Conservation (phyloP, 2,329 filamentous ascomycete genomes). For the Diplodia seriata region DNA sequence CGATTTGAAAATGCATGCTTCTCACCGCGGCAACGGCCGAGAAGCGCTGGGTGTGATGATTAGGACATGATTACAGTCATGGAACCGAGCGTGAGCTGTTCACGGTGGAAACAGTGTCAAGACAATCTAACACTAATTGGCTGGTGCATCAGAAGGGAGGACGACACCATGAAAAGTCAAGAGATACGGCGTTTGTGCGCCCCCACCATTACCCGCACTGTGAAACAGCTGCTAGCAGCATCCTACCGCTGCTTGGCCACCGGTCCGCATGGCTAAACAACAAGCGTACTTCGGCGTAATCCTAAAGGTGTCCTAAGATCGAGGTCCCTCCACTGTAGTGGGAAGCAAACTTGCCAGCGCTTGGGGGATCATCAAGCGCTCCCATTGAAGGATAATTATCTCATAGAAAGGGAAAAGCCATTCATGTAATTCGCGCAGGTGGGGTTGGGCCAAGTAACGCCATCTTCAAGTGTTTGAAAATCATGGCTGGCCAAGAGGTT, state of each 20-base stretch:
- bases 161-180: too few relatives aligned
- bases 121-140: not conserved
- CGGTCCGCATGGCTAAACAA: not conserved
- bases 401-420: not conserved
- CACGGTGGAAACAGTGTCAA: not conserved
- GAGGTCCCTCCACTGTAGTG: not conserved
- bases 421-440: not conserved
- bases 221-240: too few relatives aligned
- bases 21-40: not conserved
- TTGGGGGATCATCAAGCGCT: not conserved
- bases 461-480: not conserved
- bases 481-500: conserved; percentile 7
- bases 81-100: not conserved
- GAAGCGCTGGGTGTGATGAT: not conserved
- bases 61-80: too few relatives aligned
- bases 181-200: not conserved
- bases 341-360: too few relatives aligned
- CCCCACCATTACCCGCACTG: too few relatives aligned
- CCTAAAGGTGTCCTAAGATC: conserved; percentile 1
- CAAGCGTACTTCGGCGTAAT: conserved; percentile 16
- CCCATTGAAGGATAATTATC: conserved; percentile 14
- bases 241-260: too few relatives aligned
- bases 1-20: not conserved
- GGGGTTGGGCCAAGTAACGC: conserved; percentile 5
- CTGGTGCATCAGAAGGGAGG: not conserved